Evolutionary conservation across 140 eudicot genomes (phyloP), one percentile per base, ranked within the genome.

Genomic region (Senecio squalidus): DNA sequence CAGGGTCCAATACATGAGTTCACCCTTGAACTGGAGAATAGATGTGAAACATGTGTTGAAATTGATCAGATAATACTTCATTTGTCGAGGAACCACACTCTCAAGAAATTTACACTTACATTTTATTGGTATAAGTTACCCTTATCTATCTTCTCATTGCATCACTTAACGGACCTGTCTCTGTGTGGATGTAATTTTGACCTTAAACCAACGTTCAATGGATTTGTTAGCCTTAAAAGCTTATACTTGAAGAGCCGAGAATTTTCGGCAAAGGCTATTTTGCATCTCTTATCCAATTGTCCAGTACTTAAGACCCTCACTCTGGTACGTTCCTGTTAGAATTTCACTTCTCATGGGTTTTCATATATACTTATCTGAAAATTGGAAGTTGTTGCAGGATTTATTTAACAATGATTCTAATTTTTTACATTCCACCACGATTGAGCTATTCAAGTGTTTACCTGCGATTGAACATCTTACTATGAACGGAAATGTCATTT

Each of bases 91-190:
- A 49, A 27, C 18, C 23, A 40, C 28, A 0, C 34, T 15, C 50
- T 61, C 50, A 26, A 66, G 62, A 66, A 53, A 40, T 17, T 66
- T 53, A 4, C 15, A 7, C 23, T 53, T 28, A 24, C 3, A 4
- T 53, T 11, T 33, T 7, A 0, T 33, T 7, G 7, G 29, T 59
- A 5, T 38, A 13, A 7, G 16, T 28, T 69, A 2, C 53, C 46
- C 7, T 14, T 23, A 50, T 20, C 43, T 8, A 9, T 18, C 38
- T 70, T n/a, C n/a, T n/a, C n/a, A n/a, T n/a, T n/a, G n/a, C n/a
- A n/a, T n/a, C n/a, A 47, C 47, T 44, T 75, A 44, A 79, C 59
- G 9, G 30, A 75, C 47, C 48, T 79, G 62, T 47, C 41, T 55
- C 76, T 79, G 38, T 9, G 0, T 20, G 28, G 20, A 7, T 64